These are phyloP conservation scores for Rhododendron ovatum DNA, from an alignment of 148 eudicot genomes.

Conservation along the genomic window DNA sequence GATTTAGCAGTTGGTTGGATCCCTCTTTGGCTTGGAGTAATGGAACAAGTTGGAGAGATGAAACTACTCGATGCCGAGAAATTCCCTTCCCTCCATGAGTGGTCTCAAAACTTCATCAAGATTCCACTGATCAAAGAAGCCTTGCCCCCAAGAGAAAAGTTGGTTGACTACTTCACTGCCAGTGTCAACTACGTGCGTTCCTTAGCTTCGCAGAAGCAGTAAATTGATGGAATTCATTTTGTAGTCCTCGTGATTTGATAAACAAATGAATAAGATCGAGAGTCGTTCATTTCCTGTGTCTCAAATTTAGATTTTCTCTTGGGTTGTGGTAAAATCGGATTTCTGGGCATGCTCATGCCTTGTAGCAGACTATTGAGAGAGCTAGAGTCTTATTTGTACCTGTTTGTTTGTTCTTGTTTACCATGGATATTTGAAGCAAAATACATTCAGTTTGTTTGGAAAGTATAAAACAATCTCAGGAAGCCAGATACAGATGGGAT, in stretches of 20 bases:
- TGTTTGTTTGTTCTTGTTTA: not conserved
- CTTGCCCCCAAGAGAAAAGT: slow-evolving; percentile 15
- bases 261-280: not conserved
- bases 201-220: slow-evolving; percentile 11
- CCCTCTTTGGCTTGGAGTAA: slow-evolving; percentile 13
- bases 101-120: slow-evolving; percentile 22
- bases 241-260: not conserved
- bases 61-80: slow-evolving; percentile 12
- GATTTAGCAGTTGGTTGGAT: slow-evolving; percentile 33
- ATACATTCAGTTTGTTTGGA: not conserved
- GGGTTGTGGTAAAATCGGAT: not conserved
- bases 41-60: slow-evolving; percentile 27
- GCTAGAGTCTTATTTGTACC: not conserved
- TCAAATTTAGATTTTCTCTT: not conserved
- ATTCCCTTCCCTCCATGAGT: slow-evolving; percentile 23
- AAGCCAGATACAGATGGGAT: not conserved
- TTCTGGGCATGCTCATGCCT: not conserved
- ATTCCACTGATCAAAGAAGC: slow-evolving; percentile 17
- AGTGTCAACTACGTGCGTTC: slow-evolving; percentile 21
- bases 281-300: not conserved
- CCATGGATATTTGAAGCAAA: not conserved
- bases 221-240: not conserved
- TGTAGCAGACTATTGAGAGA: not conserved
- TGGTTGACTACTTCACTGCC: slow-evolving; percentile 13
- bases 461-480: not conserved